A percentile compares a stretch with the other conserved stretches of the same genome.
phyloP scores from a whole-genome alignment of 805 yeast species.

The Saturnispora dispora region DNA sequence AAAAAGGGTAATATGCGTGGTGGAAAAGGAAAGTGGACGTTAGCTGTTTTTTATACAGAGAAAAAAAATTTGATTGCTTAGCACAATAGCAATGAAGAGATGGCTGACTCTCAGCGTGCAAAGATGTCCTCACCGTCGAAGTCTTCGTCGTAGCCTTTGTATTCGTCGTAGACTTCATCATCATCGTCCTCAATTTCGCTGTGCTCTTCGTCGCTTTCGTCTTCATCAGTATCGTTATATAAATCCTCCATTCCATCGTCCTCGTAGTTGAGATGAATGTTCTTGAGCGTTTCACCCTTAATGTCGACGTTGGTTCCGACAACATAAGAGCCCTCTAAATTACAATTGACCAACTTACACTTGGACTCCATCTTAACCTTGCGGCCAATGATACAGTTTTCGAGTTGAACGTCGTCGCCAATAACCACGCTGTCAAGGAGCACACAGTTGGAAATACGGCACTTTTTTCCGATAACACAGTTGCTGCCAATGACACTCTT shows the following conservation, averaged over 20 bases:
- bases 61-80: neutral
- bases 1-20: neutral
- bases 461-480: constrained; percentile 75
- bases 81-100: neutral
- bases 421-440: constrained; percentile 60
- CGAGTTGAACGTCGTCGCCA: constrained; percentile 71
- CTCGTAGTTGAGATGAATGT: constrained; percentile 26
- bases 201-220: constrained; percentile 31
- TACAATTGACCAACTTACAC: constrained; percentile 65
- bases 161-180: constrained; percentile 42
- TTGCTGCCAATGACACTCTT: constrained; percentile 69
- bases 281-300: constrained; percentile 33
- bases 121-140: constrained; percentile 35
- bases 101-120: constrained; percentile 13
- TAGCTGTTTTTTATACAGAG: neutral
- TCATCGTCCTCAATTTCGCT: constrained; percentile 11
- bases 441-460: constrained; percentile 82
- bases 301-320: constrained; percentile 46
- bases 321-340: constrained; percentile 70
- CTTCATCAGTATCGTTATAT: constrained; percentile 24
- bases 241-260: constrained; percentile 19
- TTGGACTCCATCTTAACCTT: constrained; percentile 55
- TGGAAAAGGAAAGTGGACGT: neutral
- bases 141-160: constrained; percentile 47
- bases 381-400: constrained; percentile 80